Percentiles rank a stretch among this genome's conserved stretches.
Evolutionary conservation across 108 stramenopile species (phyloP).

Genomic region (Pseudonitzschia multiseries): DNA sequence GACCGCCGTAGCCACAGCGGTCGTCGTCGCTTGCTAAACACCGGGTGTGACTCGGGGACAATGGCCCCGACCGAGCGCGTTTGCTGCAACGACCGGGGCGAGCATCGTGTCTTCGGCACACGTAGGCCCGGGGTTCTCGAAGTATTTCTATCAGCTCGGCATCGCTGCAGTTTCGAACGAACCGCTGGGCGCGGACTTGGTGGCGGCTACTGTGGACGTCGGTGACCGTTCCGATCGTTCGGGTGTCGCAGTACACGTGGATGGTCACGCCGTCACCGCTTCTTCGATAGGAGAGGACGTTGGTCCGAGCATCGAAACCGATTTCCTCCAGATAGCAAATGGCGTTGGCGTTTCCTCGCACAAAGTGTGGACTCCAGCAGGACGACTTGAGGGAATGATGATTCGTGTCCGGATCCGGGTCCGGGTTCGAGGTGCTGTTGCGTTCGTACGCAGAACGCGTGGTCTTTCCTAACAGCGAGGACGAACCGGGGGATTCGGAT

Average conservation of each 20-base stretch:
- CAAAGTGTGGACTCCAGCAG: slow-evolving; percentile 5
- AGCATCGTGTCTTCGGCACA: too few relatives aligned
- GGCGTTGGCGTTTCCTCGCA: not conserved
- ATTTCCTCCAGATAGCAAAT: not conserved
- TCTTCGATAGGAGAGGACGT: not conserved
- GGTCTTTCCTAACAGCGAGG: too few relatives aligned
- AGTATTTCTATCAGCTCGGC: not conserved
- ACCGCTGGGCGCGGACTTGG: too few relatives aligned
- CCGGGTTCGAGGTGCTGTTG: too few relatives aligned
- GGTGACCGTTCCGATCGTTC: not conserved
- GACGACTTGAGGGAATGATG: too few relatives aligned
- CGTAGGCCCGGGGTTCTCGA: too few relatives aligned
- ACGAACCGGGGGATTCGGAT: too few relatives aligned
- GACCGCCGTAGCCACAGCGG: too few relatives aligned
- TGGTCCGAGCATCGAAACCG: not conserved
- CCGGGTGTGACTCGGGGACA: not conserved
- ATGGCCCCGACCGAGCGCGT: not conserved
- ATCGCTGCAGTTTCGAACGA: slow-evolving; percentile 1
- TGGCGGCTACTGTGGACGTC: too few relatives aligned
- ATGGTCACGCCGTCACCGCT: not conserved
- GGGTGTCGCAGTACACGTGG: not conserved
- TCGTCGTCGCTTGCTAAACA: not conserved
- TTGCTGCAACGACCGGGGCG: too few relatives aligned
- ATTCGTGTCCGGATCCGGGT: too few relatives aligned
- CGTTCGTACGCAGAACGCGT: too few relatives aligned